Evolutionary conservation across 1,139 yeast species (phyloP), one percentile per base, ranked within the genome.

Genomic region (Yamadazyma conglobata): DNA sequence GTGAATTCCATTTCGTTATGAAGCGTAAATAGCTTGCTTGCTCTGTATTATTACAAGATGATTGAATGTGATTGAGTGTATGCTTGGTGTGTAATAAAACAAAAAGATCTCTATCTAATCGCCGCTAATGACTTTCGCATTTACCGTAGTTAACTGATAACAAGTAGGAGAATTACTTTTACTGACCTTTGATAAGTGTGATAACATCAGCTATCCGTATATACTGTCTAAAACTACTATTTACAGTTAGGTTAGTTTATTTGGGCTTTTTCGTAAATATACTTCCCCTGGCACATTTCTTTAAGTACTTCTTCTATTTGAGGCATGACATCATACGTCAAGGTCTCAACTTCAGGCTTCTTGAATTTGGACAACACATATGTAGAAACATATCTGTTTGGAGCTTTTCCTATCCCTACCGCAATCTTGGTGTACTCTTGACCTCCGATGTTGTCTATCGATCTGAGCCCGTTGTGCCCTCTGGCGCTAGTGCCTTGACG

Each of bases 391-490:
- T 52, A 58, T 1, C 68, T 56, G 22, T 63, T 60, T 2, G 44
- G 38, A 0, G 89, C 83, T 32, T 84, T 64, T 2, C 85, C 94
- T 14, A 87, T 80, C 0, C 96, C 96, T 7, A 87, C 60, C 10
- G 81, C 73, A 5, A 86, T 49, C 37, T 80, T 70, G 9, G 70
- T 64, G 43, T 75, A 78, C 2, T 68, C 66, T 34, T 57, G 58
- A 10, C 71, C 70, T 22, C 72, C 44, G 15, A 39, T 34, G 11
- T 52, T 47, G 28, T 69, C 70, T 11, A 85, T 69, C 22, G 81
- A 73, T 40, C 71, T 66, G 25, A 87, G 60, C 0, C 96, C 96
- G 49, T 85, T 86, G 47, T 87, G 96, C 0, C 95, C 95, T 35
- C 87, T 58, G 8, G 77, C 68, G 35, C 85, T 73, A 6, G 81